Evolutionary conservation across 208 protist species (phyloP).

Genomic region (Crithidia mellificae): DNA sequence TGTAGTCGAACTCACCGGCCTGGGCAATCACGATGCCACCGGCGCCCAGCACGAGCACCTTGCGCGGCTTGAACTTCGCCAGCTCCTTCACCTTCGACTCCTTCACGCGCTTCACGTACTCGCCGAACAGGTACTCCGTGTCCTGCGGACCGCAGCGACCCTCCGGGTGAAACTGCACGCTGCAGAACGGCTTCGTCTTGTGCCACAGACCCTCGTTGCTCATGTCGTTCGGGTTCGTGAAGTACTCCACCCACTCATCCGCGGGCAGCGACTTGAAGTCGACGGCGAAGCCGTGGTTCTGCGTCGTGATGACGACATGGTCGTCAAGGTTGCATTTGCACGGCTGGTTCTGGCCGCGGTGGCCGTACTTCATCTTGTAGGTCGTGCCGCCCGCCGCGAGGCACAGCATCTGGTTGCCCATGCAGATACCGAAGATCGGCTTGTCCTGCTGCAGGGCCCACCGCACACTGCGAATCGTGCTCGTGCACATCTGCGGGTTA

Average conservation of each 20-base stretch:
- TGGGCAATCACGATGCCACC: conserved; percentile 98
- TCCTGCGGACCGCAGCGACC: conserved; percentile 96
- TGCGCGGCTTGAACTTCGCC: conserved; percentile 78
- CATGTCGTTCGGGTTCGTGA: conserved; percentile 97
- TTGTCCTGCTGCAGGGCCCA: conserved; percentile 87
- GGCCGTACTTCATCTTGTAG: conserved; percentile 99
- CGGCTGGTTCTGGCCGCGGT: conserved; percentile 99
- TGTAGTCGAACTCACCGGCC: conserved; percentile 99
- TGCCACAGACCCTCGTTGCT: conserved; percentile 98
- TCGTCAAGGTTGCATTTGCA: conserved; percentile 85
- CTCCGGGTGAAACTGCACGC: conserved; percentile 98
- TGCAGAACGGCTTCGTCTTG: conserved; percentile 95
- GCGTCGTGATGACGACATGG: conserved; percentile 95
- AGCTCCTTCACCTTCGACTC: conserved; percentile 69
- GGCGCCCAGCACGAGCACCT: conserved; percentile 95
- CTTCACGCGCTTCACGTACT: conserved; percentile 92
- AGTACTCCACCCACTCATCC: conserved; percentile 94
- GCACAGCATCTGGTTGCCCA: conserved; percentile 98
- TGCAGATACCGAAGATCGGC: conserved; percentile 99
- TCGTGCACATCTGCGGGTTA: conserved; percentile 87
- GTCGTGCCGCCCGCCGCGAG: conserved; percentile 93
- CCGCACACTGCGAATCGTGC: conserved; percentile 94
- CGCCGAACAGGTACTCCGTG: conserved; percentile 98
- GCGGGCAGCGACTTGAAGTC: conserved; percentile 91
- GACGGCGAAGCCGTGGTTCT: conserved; percentile 99